Conservation (phyloP, 352 stramenopile species). For the Phytophthora sp. region DNA sequence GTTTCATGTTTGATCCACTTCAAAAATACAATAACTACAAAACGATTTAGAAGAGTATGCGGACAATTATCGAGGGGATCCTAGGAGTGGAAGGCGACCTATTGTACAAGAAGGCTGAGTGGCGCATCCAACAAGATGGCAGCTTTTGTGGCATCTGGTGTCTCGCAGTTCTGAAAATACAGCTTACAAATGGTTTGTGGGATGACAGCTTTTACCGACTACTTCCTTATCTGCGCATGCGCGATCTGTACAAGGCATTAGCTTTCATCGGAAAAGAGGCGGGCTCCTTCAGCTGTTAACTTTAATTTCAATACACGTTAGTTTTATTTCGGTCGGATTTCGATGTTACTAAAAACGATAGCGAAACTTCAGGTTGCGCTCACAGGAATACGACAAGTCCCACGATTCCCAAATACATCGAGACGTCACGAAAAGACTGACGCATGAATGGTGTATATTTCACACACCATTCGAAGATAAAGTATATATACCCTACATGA, state of each 20-base stretch:
- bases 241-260: neutral
- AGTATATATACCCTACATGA: no score
- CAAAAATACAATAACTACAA: neutral
- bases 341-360: neutral
- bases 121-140: slow-evolving; percentile 11
- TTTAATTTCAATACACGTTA: neutral
- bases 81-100: neutral
- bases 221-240: neutral
- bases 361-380: neutral
- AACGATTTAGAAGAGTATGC: slow-evolving; percentile 4
- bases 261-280: neutral
- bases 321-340: neutral
- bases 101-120: neutral
- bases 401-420: no score
- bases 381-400: no score
- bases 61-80: neutral
- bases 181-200: neutral
- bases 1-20: slow-evolving; percentile 4
- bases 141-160: slow-evolving; percentile 16
- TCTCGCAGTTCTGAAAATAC: neutral
- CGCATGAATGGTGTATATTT: no score
- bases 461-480: no score
- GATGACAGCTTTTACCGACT: neutral
- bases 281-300: neutral
- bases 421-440: no score